Evolutionary conservation across 164 flowering plant genomes (phyloP).

Genomic region (Piper betle): DNA sequence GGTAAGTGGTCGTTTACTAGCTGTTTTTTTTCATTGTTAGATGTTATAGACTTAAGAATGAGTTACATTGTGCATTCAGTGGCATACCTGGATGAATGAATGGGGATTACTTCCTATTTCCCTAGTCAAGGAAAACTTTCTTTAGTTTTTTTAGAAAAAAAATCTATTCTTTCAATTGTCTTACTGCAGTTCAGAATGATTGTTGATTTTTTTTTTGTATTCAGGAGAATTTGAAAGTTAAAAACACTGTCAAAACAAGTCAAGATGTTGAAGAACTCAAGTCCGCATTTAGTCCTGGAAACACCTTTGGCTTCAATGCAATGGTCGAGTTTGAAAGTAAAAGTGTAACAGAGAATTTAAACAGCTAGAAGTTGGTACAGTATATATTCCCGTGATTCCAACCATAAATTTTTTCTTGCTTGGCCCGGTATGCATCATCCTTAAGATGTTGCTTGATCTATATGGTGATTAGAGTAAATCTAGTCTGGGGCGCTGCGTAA

Average conservation of each 20-base stretch:
- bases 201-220: neutral
- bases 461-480: too few relatives aligned
- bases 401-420: too few relatives aligned
- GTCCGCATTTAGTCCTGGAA: conserved; percentile 40
- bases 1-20: conserved; percentile 22
- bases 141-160: neutral
- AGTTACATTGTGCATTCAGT: too few relatives aligned
- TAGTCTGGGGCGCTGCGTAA: too few relatives aligned
- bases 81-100: too few relatives aligned
- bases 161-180: neutral
- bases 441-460: too few relatives aligned
- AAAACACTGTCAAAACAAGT: conserved; percentile 50
- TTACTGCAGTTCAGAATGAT: neutral
- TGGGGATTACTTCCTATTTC: too few relatives aligned
- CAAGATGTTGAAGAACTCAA: conserved; percentile 61
- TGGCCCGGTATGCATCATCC: too few relatives aligned
- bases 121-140: too few relatives aligned
- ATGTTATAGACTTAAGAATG: neutral
- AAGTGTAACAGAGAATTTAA: conserved; percentile 7
- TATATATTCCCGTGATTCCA: too few relatives aligned
- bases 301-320: conserved; percentile 58
- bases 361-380: neutral
- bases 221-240: conserved; percentile 56
- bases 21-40: neutral
- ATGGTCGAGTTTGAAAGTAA: conserved; percentile 41